phyloP scores from a whole-genome alignment of 805 yeast species.

The Pichia californica region DNA sequence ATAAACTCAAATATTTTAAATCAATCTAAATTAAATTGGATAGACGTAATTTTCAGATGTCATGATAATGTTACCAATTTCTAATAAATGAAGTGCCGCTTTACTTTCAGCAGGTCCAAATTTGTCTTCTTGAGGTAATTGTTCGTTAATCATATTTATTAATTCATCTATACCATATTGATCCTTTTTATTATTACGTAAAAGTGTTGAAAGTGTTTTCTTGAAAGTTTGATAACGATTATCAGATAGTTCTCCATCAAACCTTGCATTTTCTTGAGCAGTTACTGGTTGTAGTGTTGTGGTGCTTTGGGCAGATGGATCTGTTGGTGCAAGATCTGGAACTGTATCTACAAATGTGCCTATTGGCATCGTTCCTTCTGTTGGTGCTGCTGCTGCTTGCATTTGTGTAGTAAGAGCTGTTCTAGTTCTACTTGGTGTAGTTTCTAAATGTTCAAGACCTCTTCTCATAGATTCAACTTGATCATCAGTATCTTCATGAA shows the following conservation, averaged over 20 bases:
- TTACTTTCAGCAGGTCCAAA: constrained; percentile 38
- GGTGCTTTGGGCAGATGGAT: constrained; percentile 5
- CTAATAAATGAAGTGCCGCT: constrained; percentile 38
- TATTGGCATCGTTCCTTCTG: no score
- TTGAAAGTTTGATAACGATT: constrained; percentile 43
- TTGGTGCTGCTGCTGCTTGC: no score
- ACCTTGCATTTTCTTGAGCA: constrained; percentile 12
- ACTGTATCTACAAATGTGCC: no score
- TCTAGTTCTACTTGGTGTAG: constrained; percentile 3
- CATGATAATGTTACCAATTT: constrained; percentile 41
- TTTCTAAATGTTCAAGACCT: constrained; percentile 20
- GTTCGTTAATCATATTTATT: constrained; percentile 19
- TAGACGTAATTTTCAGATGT: constrained; percentile 42
- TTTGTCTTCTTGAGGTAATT: constrained; percentile 39
- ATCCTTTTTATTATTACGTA: constrained; percentile 33
- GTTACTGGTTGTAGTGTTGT: constrained; percentile 16
- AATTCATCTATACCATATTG: constrained; percentile 24
- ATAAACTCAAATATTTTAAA: no score
- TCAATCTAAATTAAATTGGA: constrained; percentile 33
- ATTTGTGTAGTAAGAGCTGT: neutral
- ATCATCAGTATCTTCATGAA: constrained; percentile 22
- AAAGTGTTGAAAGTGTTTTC: constrained; percentile 39
- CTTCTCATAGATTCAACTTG: constrained; percentile 20
- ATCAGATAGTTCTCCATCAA: constrained; percentile 38
- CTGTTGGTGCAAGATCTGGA: no score